Conservation (phyloP, 148 eudicot genomes). For the Tetragonia tetragonoides region DNA sequence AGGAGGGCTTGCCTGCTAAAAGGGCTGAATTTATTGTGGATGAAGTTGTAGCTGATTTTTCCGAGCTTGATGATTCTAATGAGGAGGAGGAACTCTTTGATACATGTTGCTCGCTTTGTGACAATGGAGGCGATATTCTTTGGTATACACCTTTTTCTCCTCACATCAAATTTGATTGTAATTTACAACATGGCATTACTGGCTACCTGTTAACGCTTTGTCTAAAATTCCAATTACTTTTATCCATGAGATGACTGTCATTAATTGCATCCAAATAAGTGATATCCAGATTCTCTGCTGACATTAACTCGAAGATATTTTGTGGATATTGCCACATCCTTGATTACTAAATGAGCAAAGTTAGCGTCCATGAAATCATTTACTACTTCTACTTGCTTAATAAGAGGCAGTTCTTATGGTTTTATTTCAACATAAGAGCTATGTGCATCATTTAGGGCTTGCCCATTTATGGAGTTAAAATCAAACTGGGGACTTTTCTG, state of each 20-base stretch:
- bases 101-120: slow-evolving; percentile 74
- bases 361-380: neutral
- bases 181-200: neutral
- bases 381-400: neutral
- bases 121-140: slow-evolving; percentile 77
- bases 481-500: too few relatives aligned
- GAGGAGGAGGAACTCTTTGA: slow-evolving; percentile 49
- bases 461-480: too few relatives aligned
- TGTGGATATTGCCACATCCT: neutral
- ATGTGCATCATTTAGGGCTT: too few relatives aligned
- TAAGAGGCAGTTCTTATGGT: too few relatives aligned
- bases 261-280: neutral
- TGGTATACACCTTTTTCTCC: slow-evolving; percentile 38
- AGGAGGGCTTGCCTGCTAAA: slow-evolving; percentile 14
- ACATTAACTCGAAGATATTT: neutral
- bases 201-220: neutral
- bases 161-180: neutral
- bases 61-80: slow-evolving; percentile 30
- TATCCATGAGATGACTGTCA: neutral
- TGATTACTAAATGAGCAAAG: neutral
- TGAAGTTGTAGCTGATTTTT: slow-evolving; percentile 20
- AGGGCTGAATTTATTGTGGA: slow-evolving; percentile 24
- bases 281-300: neutral
- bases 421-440: too few relatives aligned
- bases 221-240: neutral